Evolutionary conservation across 192 early-diverging fungal genomes (phyloP).

Genomic region (Haplosporangium gracile): DNA sequence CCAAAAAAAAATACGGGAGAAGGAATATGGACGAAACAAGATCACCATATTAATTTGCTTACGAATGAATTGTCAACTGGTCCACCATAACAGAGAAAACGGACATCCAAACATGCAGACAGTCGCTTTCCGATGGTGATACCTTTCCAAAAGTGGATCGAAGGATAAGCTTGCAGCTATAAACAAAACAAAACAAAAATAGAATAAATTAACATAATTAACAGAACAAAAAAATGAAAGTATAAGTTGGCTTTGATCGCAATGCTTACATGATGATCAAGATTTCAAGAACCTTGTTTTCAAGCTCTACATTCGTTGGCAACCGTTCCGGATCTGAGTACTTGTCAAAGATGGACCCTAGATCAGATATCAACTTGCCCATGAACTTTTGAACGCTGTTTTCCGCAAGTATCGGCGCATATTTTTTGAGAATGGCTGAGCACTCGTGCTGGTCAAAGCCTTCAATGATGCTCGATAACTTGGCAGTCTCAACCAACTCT

Average conservation of each 20-base stretch:
- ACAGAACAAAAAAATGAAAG: too few relatives aligned
- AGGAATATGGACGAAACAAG: not conserved
- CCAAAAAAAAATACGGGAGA: not conserved
- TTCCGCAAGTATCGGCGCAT: not conserved
- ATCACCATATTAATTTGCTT: not conserved
- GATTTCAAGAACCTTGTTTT: conserved; percentile 16
- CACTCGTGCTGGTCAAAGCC: not conserved
- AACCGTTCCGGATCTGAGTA: not conserved
- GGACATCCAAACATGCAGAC: conserved; percentile 3
- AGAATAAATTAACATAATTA: not conserved
- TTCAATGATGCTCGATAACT: not conserved
- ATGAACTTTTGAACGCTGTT: not conserved
- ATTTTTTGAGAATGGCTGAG: not conserved
- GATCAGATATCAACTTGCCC: not conserved
- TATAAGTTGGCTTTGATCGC: too few relatives aligned
- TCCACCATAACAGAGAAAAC: not conserved
- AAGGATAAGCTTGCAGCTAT: conserved; percentile 6
- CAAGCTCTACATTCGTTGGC: not conserved
- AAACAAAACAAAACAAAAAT: not conserved
- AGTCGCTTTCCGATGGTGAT: conserved; percentile 15
- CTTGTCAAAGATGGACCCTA: not conserved
- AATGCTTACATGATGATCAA: not conserved
- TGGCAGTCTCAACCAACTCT: not conserved
- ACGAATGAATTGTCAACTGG: conserved; percentile 13
- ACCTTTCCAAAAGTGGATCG: not conserved